Percentiles rank a stretch among this genome's conserved stretches.
Conservation (phyloP, 2,329 filamentous ascomycete genomes). For the Trichoderma sp. region DNA sequence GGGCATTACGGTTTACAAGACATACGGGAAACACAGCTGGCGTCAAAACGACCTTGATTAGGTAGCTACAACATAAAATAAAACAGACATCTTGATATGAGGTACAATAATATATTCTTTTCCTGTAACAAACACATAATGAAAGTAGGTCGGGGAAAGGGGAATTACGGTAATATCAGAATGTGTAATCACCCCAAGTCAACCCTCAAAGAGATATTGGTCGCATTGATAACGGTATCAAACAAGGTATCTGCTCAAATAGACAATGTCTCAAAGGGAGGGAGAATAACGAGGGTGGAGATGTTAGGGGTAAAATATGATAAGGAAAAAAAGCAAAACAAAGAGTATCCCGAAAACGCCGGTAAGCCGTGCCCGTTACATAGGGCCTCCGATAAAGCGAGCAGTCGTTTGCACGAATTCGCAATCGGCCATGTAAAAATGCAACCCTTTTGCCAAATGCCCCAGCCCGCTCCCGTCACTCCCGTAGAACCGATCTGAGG, state of each 20-base stretch:
- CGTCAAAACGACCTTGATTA: neutral
- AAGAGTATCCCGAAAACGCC: constrained; percentile 33
- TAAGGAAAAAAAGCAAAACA: neutral
- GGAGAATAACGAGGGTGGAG: constrained; percentile 36
- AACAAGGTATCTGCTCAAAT: constrained; percentile 40
- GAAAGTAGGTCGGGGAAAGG: constrained; percentile 3
- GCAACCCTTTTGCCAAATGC: constrained; percentile 19
- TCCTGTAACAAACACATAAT: neutral
- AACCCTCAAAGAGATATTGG: constrained; percentile 9
- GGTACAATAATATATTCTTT: constrained; percentile 10
- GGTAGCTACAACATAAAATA: neutral
- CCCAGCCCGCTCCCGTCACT: constrained; percentile 19
- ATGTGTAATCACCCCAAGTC: neutral
- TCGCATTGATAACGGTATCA: constrained; percentile 27
- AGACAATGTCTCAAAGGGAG: constrained; percentile 34
- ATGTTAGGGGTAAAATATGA: constrained; percentile 8
- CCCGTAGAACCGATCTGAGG: constrained; percentile 19
- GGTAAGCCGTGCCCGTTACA: constrained; percentile 24
- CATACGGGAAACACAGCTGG: neutral
- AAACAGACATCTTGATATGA: neutral
- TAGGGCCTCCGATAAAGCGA: constrained; percentile 13
- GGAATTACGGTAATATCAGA: constrained; percentile 6
- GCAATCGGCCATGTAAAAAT: constrained; percentile 21
- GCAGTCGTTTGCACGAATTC: constrained; percentile 20
- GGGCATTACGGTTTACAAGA: neutral